A percentile compares a stretch with the other conserved stretches of the same genome.
Conservation (phyloP, 345 rosid genomes). For the thale cress (Arabidopsis thaliana) region DNA sequence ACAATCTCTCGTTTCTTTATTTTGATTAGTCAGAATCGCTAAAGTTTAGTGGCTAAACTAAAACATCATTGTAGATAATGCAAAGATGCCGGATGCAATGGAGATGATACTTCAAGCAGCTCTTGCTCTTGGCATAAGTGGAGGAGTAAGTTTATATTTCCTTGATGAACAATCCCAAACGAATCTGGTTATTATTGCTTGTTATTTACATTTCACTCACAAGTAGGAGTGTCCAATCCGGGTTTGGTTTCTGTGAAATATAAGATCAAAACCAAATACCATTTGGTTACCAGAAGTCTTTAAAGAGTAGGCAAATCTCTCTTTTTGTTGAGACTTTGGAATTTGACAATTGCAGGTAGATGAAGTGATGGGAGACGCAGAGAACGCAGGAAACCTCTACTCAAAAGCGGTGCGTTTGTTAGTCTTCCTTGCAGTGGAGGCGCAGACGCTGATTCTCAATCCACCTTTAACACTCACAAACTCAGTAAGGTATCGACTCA, state of each 20-base stretch:
- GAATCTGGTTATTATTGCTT: background rate
- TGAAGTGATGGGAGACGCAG: slow-evolving; percentile 78
- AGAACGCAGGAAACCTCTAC: slow-evolving; percentile 66
- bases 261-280: background rate
- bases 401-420: slow-evolving; percentile 76
- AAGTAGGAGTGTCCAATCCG: background rate
- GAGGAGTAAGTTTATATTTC: slow-evolving; percentile 68
- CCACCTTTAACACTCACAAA: slow-evolving; percentile 94
- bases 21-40: background rate
- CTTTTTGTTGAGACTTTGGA: slow-evolving; percentile 12
- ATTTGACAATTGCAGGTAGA: slow-evolving; percentile 61
- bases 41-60: background rate
- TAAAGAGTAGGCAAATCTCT: background rate
- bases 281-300: background rate
- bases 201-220: background rate
- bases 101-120: slow-evolving; percentile 92
- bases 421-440: slow-evolving; percentile 81
- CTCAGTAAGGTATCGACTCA: slow-evolving; percentile 71
- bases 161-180: background rate
- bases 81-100: slow-evolving; percentile 96
- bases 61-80: slow-evolving; percentile 59
- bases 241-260: background rate
- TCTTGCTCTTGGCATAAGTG: slow-evolving; percentile 73
- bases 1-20: slow-evolving; percentile 23
- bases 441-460: slow-evolving; percentile 80